Percentiles rank a stretch among this genome's conserved stretches.
These are phyloP conservation scores for Isoetes engelmannii DNA, from an alignment of 83 land plant genomes.

Conservation along the genomic window DNA sequence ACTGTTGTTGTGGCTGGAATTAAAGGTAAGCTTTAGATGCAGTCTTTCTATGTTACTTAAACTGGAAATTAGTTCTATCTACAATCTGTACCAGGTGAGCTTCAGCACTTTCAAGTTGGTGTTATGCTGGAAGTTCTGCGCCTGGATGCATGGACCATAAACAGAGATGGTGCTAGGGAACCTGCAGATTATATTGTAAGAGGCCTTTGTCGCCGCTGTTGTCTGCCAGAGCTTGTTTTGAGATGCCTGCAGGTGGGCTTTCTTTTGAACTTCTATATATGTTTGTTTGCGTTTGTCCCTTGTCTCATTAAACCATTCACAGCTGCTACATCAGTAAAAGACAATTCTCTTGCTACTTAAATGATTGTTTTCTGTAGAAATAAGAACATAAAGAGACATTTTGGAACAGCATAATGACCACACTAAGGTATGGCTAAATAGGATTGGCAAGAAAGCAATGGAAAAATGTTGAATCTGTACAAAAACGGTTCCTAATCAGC, in stretches of 20 bases:
- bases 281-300: background rate
- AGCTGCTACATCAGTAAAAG: background rate
- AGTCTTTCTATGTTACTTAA: background rate
- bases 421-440: too few species aligned
- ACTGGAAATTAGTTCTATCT: background rate
- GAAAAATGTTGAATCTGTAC: too few species aligned
- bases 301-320: background rate
- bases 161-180: constrained; percentile 43
- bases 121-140: constrained; percentile 70
- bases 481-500: too few species aligned
- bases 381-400: background rate
- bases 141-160: constrained; percentile 82
- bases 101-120: constrained; percentile 58
- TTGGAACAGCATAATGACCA: too few species aligned
- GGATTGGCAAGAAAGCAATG: too few species aligned
- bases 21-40: constrained; percentile 47
- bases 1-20: constrained; percentile 74
- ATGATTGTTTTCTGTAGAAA: background rate
- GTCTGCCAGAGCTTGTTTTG: constrained; percentile 83
- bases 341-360: background rate
- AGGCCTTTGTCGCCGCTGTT: constrained; percentile 94
- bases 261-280: background rate
- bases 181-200: constrained; percentile 64
- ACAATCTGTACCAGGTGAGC: constrained; percentile 50
- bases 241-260: constrained; percentile 82